Conservation (phyloP, 345 rosid genomes). For the Rhodomyrtus tomentosa region DNA sequence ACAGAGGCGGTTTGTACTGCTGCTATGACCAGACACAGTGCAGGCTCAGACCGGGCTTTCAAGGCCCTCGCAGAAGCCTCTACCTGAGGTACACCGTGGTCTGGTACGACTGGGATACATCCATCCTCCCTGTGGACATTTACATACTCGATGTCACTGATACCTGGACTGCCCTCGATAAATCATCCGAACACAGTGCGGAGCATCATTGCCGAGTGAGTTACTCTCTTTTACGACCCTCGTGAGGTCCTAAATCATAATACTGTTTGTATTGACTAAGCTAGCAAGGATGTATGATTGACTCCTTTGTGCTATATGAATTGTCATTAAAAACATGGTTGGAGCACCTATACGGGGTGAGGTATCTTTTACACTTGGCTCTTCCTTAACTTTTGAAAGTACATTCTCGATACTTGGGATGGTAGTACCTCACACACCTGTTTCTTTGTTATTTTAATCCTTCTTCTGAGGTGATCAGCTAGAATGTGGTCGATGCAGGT, state of each 20-base stretch:
- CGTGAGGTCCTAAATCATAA: not conserved
- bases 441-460: not conserved
- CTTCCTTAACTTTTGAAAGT: not conserved
- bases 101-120: slow-evolving; percentile 66
- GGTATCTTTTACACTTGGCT: not conserved
- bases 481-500: slow-evolving; percentile 20
- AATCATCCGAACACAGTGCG: slow-evolving; percentile 19
- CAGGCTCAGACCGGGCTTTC: slow-evolving; percentile 40
- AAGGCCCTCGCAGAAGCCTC: slow-evolving; percentile 29
- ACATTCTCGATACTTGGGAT: not conserved
- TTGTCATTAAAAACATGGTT: not conserved
- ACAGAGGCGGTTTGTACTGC: slow-evolving; percentile 59
- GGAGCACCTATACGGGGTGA: not conserved
- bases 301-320: not conserved
- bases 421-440: not conserved
- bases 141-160: slow-evolving; percentile 78
- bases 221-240: not conserved
- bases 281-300: not conserved
- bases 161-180: slow-evolving; percentile 25
- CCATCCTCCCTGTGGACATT: slow-evolving; percentile 47
- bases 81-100: slow-evolving; percentile 53
- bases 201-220: slow-evolving; percentile 56
- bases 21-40: slow-evolving; percentile 68
- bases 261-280: not conserved
- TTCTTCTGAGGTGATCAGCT: not conserved